Percentiles rank a stretch among this genome's conserved stretches.
phyloP scores from a whole-genome alignment of 371 early-diverging fungal species.

The Rhizomucor pusillus region DNA sequence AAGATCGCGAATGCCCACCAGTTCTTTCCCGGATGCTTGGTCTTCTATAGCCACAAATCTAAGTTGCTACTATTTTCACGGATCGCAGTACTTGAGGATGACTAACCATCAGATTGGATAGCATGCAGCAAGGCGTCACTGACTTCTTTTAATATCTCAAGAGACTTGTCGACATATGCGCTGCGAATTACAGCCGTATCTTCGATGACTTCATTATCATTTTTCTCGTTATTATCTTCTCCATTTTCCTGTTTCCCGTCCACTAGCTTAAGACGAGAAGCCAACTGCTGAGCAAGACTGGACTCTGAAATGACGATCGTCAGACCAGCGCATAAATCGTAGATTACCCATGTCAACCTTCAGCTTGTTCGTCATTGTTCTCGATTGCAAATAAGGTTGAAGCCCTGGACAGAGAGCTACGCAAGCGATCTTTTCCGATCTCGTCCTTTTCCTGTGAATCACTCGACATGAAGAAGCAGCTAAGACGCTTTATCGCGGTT shows the following conservation, averaged over 20 bases:
- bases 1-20: constrained; percentile 60
- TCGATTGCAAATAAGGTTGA: too few species aligned
- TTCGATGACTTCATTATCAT: not conserved
- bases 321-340: too few species aligned
- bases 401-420: too few species aligned
- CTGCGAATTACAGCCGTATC: not conserved
- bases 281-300: constrained; percentile 7
- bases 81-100: not conserved
- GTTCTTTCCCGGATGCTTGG: constrained; percentile 31
- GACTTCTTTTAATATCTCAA: not conserved
- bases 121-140: not conserved
- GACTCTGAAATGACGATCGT: constrained; percentile 1
- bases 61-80: not conserved
- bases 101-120: not conserved
- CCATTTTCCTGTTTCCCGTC: not conserved
- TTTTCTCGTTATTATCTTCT: not conserved
- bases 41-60: not conserved
- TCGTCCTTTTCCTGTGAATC: too few species aligned
- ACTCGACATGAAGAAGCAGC: too few species aligned
- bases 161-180: not conserved
- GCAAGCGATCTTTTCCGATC: too few species aligned
- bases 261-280: constrained; percentile 6
- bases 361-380: too few species aligned
- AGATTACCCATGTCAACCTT: too few species aligned
- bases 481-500: too few species aligned